phyloP scores from a whole-genome alignment of 148 eudicot genomes.

The Pharnaceum exiguum region DNA sequence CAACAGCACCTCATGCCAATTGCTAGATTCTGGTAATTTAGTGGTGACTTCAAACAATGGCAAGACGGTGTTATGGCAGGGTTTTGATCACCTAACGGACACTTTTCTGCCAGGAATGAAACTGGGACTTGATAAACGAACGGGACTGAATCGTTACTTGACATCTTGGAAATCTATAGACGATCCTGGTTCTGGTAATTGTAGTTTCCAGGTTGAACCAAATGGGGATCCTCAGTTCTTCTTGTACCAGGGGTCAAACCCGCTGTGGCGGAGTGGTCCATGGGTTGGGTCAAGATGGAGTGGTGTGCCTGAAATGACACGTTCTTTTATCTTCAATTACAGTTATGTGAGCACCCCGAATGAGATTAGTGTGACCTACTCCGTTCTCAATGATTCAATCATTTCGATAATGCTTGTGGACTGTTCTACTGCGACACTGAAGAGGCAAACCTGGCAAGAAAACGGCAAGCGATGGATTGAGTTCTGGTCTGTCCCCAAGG shows the following conservation, averaged over 20 bases:
- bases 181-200: constrained; percentile 43
- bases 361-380: constrained; percentile 30
- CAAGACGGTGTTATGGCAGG: constrained; percentile 34
- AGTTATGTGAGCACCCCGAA: constrained; percentile 20
- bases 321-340: constrained; percentile 23
- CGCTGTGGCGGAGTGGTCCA: constrained; percentile 39
- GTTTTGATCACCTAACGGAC: constrained; percentile 47
- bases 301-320: constrained; percentile 41
- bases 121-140: constrained; percentile 31
- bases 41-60: constrained; percentile 20
- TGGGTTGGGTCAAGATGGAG: constrained; percentile 48
- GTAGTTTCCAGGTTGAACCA: constrained; percentile 24
- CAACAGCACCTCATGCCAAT: constrained; percentile 18
- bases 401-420: constrained; percentile 34
- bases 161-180: constrained; percentile 44
- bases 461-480: constrained; percentile 24
- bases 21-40: constrained; percentile 39
- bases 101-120: constrained; percentile 40
- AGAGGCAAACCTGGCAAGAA: constrained; percentile 43
- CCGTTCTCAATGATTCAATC: constrained; percentile 14
- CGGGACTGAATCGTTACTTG: constrained; percentile 32
- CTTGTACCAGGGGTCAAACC: constrained; percentile 26
- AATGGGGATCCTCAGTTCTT: constrained; percentile 42
- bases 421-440: constrained; percentile 25
- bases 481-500: constrained; percentile 37